Percentiles rank a stretch among this genome's conserved stretches.
Evolutionary conservation across 2,329 filamentous ascomycete species (phyloP).

Genomic region (Clonostachys byssicola): DNA sequence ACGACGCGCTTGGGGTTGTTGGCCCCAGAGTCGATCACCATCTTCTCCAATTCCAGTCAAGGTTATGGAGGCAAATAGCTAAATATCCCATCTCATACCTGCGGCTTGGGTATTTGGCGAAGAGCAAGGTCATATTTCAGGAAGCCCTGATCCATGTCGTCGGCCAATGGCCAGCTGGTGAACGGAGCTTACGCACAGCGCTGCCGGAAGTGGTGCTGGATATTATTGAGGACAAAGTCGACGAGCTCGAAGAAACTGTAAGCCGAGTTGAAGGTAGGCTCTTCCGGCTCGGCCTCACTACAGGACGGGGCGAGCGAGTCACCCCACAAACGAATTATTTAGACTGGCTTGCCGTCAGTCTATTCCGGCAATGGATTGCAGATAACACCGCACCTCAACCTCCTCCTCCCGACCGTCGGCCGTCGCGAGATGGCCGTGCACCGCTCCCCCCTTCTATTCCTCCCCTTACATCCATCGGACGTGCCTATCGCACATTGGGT

Average conservation of each 20-base stretch:
- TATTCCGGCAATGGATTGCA: conserved; percentile 91
- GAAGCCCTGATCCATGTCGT: conserved; percentile 92
- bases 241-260: conserved; percentile 82
- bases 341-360: conserved; percentile 82
- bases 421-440: conserved; percentile 21
- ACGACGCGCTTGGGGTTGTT: conserved; percentile 84
- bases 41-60: conserved; percentile 82
- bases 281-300: conserved; percentile 77
- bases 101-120: conserved; percentile 80
- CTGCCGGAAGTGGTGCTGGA: conserved; percentile 77
- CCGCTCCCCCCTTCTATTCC: conserved; percentile 30
- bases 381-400: conserved; percentile 78
- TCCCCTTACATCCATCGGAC: conserved; percentile 58
- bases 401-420: conserved; percentile 14
- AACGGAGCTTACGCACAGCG: conserved; percentile 69
- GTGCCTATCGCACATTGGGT: conserved; percentile 75
- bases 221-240: conserved; percentile 91
- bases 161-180: conserved; percentile 83
- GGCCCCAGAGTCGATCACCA: conserved; percentile 92
- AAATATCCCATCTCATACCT: conserved; percentile 94
- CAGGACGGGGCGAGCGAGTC: conserved; percentile 76
- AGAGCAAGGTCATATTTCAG: conserved; percentile 78
- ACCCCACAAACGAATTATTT: conserved; percentile 75
- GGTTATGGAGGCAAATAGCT: conserved; percentile 92
- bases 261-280: conserved; percentile 75